A percentile compares a stretch with the other conserved stretches of the same genome.
phyloP scores from a whole-genome alignment of 2,329 filamentous ascomycete genomes.

The Arthrobotrys conoides region DNA sequence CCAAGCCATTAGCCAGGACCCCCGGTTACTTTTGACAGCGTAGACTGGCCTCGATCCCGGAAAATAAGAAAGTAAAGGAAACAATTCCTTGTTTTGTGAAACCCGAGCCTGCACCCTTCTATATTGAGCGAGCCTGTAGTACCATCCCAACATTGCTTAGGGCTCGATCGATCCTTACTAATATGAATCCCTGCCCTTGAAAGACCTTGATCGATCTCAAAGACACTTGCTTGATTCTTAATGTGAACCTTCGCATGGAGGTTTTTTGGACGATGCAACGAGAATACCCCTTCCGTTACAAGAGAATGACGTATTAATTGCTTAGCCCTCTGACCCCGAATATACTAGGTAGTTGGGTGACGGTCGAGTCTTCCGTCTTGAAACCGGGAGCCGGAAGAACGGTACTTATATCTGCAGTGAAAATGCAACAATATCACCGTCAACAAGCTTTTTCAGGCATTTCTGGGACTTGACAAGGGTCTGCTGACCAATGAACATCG shows the following conservation, averaged over 20 bases:
- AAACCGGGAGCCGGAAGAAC: background rate
- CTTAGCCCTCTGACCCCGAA: background rate
- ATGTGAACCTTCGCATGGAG: background rate
- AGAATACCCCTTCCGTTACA: no score
- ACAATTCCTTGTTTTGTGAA: constrained; percentile 15
- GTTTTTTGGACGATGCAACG: no score
- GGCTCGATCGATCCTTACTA: constrained; percentile 18
- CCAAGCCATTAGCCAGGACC: no score
- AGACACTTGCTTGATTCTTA: background rate
- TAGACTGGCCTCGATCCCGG: background rate
- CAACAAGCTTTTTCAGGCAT: background rate
- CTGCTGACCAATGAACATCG: constrained; percentile 31
- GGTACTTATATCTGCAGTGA: no score
- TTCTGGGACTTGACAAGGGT: constrained; percentile 11
- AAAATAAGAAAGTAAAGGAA: background rate
- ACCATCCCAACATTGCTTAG: constrained; percentile 37
- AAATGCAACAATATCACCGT: background rate
- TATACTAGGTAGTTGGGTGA: background rate
- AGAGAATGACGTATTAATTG: no score
- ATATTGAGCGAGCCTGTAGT: constrained; percentile 17
- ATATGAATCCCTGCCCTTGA: constrained; percentile 7
- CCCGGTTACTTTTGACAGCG: no score
- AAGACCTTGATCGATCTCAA: background rate
- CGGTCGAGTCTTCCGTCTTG: background rate
- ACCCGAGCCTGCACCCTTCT: background rate